phyloP scores from a whole-genome alignment of 2,329 filamentous ascomycete genomes.

The Penicillium glabrum region DNA sequence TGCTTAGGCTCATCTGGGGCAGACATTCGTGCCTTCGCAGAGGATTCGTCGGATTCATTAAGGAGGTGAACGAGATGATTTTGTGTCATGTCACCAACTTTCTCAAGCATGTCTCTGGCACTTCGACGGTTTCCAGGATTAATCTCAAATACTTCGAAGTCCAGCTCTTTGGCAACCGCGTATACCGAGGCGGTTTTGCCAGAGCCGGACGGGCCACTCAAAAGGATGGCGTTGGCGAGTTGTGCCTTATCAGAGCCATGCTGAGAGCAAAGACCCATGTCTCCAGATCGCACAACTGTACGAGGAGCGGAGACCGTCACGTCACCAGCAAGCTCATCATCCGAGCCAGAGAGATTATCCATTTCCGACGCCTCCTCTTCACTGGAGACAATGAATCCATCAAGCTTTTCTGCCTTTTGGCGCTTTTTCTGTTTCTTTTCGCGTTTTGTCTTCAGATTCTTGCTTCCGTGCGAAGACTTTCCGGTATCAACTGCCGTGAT shows the following conservation, averaged over 20 bases:
- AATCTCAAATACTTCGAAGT: conserved; percentile 93
- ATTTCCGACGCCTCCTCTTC: conserved; percentile 72
- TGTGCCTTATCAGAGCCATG: conserved; percentile 49
- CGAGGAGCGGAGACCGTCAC: conserved; percentile 37
- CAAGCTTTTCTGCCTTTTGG: conserved; percentile 68
- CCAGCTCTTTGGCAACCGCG: conserved; percentile 86
- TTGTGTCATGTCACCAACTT: conserved; percentile 92
- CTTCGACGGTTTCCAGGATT: conserved; percentile 79
- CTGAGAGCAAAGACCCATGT: conserved; percentile 36
- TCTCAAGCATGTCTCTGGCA: conserved; percentile 86
- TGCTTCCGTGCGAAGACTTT: conserved; percentile 28
- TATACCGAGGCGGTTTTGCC: conserved; percentile 93
- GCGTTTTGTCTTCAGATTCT: conserved; percentile 23
- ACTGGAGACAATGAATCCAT: conserved; percentile 77
- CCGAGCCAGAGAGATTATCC: conserved; percentile 65
- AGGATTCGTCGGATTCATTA: conserved; percentile 27
- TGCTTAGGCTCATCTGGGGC: conserved; percentile 68
- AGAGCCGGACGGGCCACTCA: conserved; percentile 85
- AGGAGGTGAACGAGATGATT: conserved; percentile 79
- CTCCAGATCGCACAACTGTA: conserved; percentile 45
- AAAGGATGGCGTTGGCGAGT: conserved; percentile 71
- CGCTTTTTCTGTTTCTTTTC: conserved; percentile 54
- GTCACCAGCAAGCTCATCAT: conserved; percentile 47
- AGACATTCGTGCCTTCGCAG: conserved; percentile 17
- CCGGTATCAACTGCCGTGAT: conserved; percentile 74